A percentile compares a stretch with the other conserved stretches of the same genome.
phyloP scores from a whole-genome alignment of 164 flowering plant genomes.

The Tetracentron sinense region DNA sequence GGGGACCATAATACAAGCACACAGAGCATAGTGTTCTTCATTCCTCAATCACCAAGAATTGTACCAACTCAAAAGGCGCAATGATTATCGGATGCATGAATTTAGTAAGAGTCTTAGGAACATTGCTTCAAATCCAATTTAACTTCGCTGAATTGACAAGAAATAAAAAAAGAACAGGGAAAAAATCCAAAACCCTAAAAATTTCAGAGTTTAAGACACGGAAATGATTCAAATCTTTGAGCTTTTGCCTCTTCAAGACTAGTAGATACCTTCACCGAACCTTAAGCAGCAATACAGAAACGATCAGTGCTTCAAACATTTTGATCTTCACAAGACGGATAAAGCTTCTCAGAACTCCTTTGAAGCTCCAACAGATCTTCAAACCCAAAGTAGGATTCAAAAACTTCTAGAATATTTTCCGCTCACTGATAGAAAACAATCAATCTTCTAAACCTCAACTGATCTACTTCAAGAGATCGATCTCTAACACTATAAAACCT shows the following conservation, averaged over 20 bases:
- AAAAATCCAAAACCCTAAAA: not conserved
- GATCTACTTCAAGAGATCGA: slow-evolving; percentile 14
- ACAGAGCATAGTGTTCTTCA: slow-evolving; percentile 18
- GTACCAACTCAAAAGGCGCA: not conserved
- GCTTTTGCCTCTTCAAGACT: not conserved
- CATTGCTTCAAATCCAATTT: not conserved
- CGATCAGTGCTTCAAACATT: not conserved
- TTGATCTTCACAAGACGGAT: not conserved
- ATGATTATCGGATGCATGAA: not conserved
- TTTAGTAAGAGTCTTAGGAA: not conserved
- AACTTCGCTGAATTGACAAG: not conserved
- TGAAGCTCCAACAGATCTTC: not conserved
- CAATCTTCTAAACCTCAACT: not conserved
- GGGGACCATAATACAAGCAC: slow-evolving; percentile 33
- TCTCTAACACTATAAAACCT: slow-evolving; percentile 2
- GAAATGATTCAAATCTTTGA: not conserved
- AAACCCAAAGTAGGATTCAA: not conserved
- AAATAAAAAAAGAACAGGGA: not conserved
- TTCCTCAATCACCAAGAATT: slow-evolving; percentile 19
- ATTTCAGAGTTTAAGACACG: not conserved
- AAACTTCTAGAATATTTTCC: not conserved
- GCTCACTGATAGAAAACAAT: not conserved
- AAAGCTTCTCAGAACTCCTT: not conserved
- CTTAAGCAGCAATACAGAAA: not conserved
- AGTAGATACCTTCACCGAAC: not conserved